Evolutionary conservation across 1,284 basidiomycete species (phyloP), one percentile per base, ranked within the genome.

Genomic region (Cutaneotrichosporon cutaneum): DNA sequence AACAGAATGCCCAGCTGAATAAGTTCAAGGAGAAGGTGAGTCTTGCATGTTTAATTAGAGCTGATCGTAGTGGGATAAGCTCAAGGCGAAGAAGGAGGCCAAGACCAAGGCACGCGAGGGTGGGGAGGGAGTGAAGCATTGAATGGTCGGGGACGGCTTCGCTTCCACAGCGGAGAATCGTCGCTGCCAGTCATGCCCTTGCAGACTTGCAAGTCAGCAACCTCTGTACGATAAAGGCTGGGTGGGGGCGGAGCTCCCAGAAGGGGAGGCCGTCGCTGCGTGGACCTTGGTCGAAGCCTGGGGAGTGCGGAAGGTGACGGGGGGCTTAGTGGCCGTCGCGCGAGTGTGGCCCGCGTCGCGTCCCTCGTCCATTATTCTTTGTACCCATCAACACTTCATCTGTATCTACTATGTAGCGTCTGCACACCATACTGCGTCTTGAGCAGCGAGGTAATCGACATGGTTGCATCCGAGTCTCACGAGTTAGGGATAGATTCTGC

Each of bases 41-140:
- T 32, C 2, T 9, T 18, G 3, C 33, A 50, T n/a, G n/a, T n/a
- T n/a, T n/a, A n/a, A n/a, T n/a, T n/a, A n/a, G n/a, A n/a, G n/a
- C 22, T 62, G 21, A 24, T 39, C 24, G 54, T 83, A 89, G 61
- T 93, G 91, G 88, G 90, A 92, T 70, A 91, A 90, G 75, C 81
- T 94, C 65, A 94, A 94, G 75, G 86, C 87, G 61, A 93, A 93
- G 81, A 90, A 90, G 75, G 89, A 90, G 72, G 88, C 88, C 14
- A 61, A 65, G 33, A 55, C 54, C 10, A 47, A 48, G 54, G 59
- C 54, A 36, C 35, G 35, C 22, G 35, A 27, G 21, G 30, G n/a
- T n/a, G n/a, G n/a, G 13, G 13, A 30, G 9, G 30, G 30, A 30
- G 52, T 24, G 3, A 33, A 53, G 26, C 13, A 32, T 24, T 26